Percentiles rank a stretch among this genome's conserved stretches.
phyloP scores from a whole-genome alignment of 1,284 basidiomycete species.

The Mycosarcoma mackinlayi region DNA sequence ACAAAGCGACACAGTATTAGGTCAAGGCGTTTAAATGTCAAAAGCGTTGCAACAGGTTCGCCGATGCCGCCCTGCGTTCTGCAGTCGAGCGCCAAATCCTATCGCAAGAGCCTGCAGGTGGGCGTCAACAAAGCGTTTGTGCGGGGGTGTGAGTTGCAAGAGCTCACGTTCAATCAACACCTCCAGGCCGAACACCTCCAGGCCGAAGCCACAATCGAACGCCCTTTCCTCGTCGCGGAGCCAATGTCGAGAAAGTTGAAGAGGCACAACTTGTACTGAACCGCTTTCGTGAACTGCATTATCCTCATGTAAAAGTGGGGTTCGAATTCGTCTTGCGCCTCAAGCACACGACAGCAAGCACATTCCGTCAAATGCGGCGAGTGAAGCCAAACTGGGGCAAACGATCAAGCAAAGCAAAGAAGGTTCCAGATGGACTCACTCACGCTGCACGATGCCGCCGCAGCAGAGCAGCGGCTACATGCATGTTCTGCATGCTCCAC shows the following conservation, averaged over 20 bases:
- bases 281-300: no score
- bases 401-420: no score
- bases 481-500: no score
- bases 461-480: no score
- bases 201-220: no score
- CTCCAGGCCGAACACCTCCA: no score
- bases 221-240: neutral
- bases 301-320: neutral
- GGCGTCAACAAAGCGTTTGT: constrained; percentile 4
- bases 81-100: neutral
- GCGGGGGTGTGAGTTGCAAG: neutral
- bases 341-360: neutral
- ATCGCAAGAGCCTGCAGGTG: constrained; percentile 2
- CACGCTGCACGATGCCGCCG: no score
- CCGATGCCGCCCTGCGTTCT: neutral
- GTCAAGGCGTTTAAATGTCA: no score
- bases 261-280: no score
- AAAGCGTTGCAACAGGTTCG: neutral
- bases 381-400: neutral
- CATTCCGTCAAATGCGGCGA: neutral
- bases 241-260: neutral
- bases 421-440: no score
- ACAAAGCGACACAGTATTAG: no score
- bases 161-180: no score
- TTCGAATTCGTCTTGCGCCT: neutral